These are phyloP conservation scores for Cotoneaster glaucophyllus DNA, from an alignment of 306 rosid genomes.

Conservation along the genomic window DNA sequence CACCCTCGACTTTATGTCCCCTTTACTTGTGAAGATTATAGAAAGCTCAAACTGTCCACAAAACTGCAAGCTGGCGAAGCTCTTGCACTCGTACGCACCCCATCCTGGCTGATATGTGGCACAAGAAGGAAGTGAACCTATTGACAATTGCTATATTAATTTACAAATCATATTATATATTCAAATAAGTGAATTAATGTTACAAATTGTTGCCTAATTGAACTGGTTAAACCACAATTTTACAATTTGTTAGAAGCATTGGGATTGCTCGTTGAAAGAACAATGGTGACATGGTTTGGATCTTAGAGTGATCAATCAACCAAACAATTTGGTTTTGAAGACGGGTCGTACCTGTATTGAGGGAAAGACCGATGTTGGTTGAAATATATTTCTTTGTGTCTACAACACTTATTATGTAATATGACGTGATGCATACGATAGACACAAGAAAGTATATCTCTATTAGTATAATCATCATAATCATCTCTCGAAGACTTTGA, in stretches of 20 bases:
- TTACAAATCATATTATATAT: background rate
- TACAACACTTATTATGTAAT: background rate
- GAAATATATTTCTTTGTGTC: background rate
- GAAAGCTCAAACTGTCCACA: constrained; percentile 28
- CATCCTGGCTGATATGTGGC: background rate
- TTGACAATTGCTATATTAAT: background rate
- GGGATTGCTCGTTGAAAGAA: no score
- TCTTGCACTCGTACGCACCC: constrained; percentile 25
- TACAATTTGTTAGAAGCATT: background rate
- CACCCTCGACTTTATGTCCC: constrained; percentile 37
- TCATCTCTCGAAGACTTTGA: no score
- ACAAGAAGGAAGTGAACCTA: background rate
- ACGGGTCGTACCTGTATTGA: background rate
- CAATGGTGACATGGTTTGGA: background rate
- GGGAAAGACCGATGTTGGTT: background rate
- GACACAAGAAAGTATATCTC: no score
- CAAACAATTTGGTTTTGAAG: background rate
- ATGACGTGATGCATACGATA: no score
- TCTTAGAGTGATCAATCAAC: background rate
- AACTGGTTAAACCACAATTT: background rate
- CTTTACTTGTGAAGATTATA: constrained; percentile 30
- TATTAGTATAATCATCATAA: no score
- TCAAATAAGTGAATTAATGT: background rate
- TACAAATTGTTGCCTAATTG: background rate
- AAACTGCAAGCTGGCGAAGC: constrained; percentile 38